Evolutionary conservation across 495 filamentous ascomycete species (phyloP).

Genomic region (Elasticomyces elasticus): DNA sequence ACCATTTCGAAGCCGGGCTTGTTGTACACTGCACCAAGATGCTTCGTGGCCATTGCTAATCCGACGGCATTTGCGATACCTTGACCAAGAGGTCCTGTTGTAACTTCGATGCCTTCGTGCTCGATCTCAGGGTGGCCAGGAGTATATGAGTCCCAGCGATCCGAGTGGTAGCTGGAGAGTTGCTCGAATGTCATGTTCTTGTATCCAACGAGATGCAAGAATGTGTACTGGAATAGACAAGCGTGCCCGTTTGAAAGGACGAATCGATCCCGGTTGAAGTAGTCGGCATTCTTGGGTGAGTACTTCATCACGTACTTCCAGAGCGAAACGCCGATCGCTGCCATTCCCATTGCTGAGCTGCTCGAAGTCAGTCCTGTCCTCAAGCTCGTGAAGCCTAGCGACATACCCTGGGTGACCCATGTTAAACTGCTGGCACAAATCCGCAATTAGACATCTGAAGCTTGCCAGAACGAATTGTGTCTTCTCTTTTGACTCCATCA

Average conservation of each 20-base stretch:
- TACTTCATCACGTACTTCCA: conserved; percentile 47
- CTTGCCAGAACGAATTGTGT: conserved; percentile 36
- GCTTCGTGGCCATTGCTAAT: conserved; percentile 48
- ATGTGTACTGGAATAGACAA: conserved; percentile 50
- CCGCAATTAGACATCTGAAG: conserved; percentile 47
- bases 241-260: conserved; percentile 50
- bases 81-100: conserved; percentile 52
- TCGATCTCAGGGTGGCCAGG: conserved; percentile 56
- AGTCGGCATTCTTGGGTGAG: conserved; percentile 38
- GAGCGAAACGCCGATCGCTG: conserved; percentile 43
- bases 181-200: conserved; percentile 50
- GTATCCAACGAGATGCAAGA: conserved; percentile 50
- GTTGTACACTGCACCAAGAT: conserved; percentile 47
- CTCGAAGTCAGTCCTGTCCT: background rate
- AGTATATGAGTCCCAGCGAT: conserved; percentile 37
- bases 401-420: conserved; percentile 48
- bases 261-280: conserved; percentile 45
- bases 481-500: conserved; percentile 16
- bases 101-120: conserved; percentile 51
- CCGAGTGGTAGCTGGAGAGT: conserved; percentile 49
- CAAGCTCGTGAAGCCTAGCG: background rate
- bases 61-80: conserved; percentile 53
- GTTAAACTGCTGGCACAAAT: conserved; percentile 50
- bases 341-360: conserved; percentile 44
- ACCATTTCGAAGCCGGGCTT: conserved; percentile 41